phyloP scores from a whole-genome alignment of 2,329 filamentous ascomycete genomes.

The Aureobasidium lini region DNA sequence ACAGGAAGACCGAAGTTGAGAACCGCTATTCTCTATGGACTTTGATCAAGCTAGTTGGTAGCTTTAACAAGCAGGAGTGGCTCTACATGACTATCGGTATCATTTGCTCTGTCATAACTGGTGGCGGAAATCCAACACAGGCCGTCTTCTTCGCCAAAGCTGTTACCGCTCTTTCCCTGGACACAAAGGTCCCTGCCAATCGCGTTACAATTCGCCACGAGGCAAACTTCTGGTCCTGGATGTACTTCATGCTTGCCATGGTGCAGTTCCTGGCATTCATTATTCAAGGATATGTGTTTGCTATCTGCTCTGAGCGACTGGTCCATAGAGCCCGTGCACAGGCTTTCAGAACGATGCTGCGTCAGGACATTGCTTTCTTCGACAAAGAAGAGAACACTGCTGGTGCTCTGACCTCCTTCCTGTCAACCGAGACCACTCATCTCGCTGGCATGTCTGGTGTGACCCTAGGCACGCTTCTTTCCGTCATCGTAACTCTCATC shows the following conservation, averaged over 20 bases:
- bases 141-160: slow-evolving; percentile 85
- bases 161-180: slow-evolving; percentile 63
- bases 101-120: slow-evolving; percentile 66
- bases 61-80: slow-evolving; percentile 71
- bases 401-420: slow-evolving; percentile 78
- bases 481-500: slow-evolving; percentile 71
- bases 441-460: slow-evolving; percentile 80
- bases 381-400: slow-evolving; percentile 83
- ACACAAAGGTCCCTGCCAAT: slow-evolving; percentile 41
- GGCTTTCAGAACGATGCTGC: slow-evolving; percentile 79
- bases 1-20: slow-evolving; percentile 43
- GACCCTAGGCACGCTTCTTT: slow-evolving; percentile 78
- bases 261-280: slow-evolving; percentile 63
- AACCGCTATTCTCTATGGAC: slow-evolving; percentile 59
- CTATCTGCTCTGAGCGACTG: slow-evolving; percentile 77
- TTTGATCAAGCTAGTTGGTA: slow-evolving; percentile 68
- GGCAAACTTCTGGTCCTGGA: slow-evolving; percentile 77
- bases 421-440: slow-evolving; percentile 84
- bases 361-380: slow-evolving; percentile 89
- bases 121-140: slow-evolving; percentile 67
- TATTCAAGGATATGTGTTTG: slow-evolving; percentile 66
- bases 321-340: slow-evolving; percentile 74
- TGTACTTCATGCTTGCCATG: slow-evolving; percentile 80
- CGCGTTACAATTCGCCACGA: slow-evolving; percentile 47
- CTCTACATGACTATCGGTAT: slow-evolving; percentile 66